phyloP scores from a whole-genome alignment of 148 eudicot species.

The Vaccinium macrocarpon region DNA sequence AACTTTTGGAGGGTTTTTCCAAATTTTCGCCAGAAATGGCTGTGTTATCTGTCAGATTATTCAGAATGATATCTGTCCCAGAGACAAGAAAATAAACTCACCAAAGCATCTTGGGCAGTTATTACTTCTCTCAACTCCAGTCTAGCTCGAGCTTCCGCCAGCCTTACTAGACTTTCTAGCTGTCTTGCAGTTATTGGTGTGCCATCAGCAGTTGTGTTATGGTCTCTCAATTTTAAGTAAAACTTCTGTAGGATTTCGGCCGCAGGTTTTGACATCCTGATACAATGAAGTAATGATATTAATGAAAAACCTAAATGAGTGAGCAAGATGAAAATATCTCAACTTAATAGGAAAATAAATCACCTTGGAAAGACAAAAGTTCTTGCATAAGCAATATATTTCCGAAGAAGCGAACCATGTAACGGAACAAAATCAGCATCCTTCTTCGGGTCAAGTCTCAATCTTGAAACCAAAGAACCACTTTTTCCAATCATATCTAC shows the following conservation, averaged over 20 bases:
- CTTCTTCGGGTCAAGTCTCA: constrained; percentile 73
- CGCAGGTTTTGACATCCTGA: constrained; percentile 89
- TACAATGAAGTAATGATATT: constrained; percentile 3
- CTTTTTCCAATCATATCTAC: constrained; percentile 34
- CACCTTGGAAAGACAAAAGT: constrained; percentile 76
- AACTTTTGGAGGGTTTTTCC: not conserved
- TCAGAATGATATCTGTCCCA: not conserved
- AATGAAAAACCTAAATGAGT: constrained; percentile 5
- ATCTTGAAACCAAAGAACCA: constrained; percentile 58
- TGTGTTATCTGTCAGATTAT: not conserved
- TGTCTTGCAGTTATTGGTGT: constrained; percentile 99
- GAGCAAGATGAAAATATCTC: not conserved
- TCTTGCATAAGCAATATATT: constrained; percentile 93
- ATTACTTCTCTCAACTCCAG: constrained; percentile 88
- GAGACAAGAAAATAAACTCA: constrained; percentile 31
- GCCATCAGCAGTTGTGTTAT: constrained; percentile 85
- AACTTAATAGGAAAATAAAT: not conserved
- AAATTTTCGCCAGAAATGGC: not conserved
- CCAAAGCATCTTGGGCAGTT: constrained; percentile 87
- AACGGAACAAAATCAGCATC: constrained; percentile 79
- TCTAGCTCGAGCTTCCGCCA: constrained; percentile 95
- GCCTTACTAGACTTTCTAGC: constrained; percentile 89
- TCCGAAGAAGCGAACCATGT: constrained; percentile 81
- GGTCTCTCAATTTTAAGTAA: constrained; percentile 82
- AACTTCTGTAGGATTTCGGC: constrained; percentile 90